These are phyloP conservation scores for Leccinum truebloodii DNA, from an alignment of 768 basidiomycete genomes.

Conservation along the genomic window DNA sequence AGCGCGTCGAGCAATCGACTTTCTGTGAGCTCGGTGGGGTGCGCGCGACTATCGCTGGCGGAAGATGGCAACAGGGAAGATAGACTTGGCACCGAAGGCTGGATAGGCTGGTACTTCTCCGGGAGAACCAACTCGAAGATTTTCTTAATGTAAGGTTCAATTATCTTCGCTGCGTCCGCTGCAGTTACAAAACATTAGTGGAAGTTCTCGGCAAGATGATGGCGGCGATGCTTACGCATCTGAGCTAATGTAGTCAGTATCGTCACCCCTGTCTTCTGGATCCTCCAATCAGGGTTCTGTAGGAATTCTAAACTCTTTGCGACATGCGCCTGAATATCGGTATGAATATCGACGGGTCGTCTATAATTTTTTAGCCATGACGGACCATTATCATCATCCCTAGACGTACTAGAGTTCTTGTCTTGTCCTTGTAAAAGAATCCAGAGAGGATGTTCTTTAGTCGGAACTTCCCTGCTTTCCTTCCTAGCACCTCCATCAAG, in stretches of 20 bases:
- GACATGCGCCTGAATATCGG: constrained; percentile 10
- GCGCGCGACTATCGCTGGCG: not conserved
- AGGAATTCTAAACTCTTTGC: constrained; percentile 11
- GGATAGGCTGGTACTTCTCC: not conserved
- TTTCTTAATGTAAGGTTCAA: not conserved
- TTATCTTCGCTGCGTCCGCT: not conserved
- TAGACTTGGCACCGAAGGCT: not conserved
- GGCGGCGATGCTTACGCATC: constrained; percentile 12
- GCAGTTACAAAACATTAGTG: not conserved
- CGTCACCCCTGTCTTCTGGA: constrained; percentile 24
- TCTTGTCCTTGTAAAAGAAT: constrained; percentile 26
- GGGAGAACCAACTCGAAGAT: not conserved
- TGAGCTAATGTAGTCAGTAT: constrained; percentile 25
- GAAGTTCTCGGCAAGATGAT: not conserved
- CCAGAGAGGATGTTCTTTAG: constrained; percentile 22
- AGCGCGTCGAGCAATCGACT: not conserved
- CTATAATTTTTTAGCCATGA: not conserved
- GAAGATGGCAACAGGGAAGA: not conserved
- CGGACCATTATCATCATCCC: not conserved
- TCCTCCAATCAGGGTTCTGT: constrained; percentile 11
- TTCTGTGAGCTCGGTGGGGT: not conserved
- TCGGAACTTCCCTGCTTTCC: constrained; percentile 15
- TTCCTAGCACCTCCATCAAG: constrained; percentile 19
- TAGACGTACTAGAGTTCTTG: constrained; percentile 19
- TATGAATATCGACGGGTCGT: not conserved